These are phyloP conservation scores for Ophiostoma tasmaniense DNA, from an alignment of 2,329 filamentous ascomycete species.

Conservation along the genomic window DNA sequence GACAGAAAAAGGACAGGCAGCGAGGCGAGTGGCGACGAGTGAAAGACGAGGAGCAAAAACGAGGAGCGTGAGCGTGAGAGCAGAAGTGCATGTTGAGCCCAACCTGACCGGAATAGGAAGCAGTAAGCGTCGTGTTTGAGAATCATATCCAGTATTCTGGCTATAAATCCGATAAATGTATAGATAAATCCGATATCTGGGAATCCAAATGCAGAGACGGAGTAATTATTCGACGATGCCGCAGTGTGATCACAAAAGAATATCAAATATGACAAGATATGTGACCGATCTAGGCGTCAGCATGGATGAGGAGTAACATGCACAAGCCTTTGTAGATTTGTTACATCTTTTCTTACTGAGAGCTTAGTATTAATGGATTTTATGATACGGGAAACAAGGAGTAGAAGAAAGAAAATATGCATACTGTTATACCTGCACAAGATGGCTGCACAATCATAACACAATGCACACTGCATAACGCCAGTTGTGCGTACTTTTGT, in stretches of 20 bases:
- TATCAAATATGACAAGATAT: not conserved
- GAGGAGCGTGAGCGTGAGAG: not conserved
- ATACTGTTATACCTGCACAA: not conserved
- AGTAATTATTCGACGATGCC: not conserved
- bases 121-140: not conserved
- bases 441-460: not conserved
- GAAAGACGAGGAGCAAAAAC: not conserved
- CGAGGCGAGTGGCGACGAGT: not conserved
- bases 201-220: too few relatives aligned
- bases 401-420: not conserved
- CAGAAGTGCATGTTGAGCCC: not conserved
- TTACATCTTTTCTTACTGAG: not conserved
- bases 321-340: not conserved
- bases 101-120: not conserved
- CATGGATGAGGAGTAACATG: not conserved
- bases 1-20: not conserved
- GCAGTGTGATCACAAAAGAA: not conserved
- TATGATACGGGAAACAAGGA: too few relatives aligned
- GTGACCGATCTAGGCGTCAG: not conserved
- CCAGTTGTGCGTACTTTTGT: not conserved
- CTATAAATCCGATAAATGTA: not conserved
- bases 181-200: not conserved
- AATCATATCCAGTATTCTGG: not conserved
- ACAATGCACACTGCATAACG: conserved; percentile 1
- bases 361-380: too few relatives aligned